These are phyloP conservation scores for Trichoderma lentiforme DNA, from an alignment of 2,329 filamentous ascomycete species.

Conservation along the genomic window DNA sequence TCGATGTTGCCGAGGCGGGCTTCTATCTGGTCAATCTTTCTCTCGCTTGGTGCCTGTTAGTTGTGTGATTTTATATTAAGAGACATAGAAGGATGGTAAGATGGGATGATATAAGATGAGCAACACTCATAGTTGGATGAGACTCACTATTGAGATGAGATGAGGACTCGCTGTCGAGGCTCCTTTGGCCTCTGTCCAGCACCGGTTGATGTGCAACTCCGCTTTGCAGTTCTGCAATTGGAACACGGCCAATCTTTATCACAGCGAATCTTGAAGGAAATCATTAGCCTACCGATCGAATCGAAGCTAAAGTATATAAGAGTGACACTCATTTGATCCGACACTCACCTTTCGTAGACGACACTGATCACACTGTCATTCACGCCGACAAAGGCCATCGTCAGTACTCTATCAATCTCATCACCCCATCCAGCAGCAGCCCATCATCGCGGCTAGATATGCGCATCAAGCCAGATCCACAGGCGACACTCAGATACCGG, in stretches of 20 bases:
- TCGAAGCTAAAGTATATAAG: background rate
- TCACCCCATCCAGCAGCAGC: background rate
- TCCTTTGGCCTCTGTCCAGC: conserved; percentile 54
- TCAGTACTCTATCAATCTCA: background rate
- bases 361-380: conserved; percentile 45
- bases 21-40: conserved; percentile 51
- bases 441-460: background rate
- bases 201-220: conserved; percentile 54
- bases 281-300: background rate
- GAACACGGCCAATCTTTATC: conserved; percentile 58
- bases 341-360: conserved; percentile 40
- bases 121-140: background rate
- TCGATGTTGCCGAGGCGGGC: conserved; percentile 45
- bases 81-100: background rate
- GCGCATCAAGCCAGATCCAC: background rate
- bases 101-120: background rate
- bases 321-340: background rate
- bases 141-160: conserved; percentile 59
- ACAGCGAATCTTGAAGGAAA: conserved; percentile 49
- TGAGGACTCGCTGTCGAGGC: conserved; percentile 53
- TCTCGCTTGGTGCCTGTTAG: conserved; percentile 38
- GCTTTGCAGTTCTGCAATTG: conserved; percentile 53
- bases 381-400: background rate
- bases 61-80: too few relatives aligned
- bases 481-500: background rate